Percentiles rank a stretch among this genome's conserved stretches.
Evolutionary conservation across 2,329 filamentous ascomycete genomes (phyloP).

Genomic region (Sarocladiaceae sp.): DNA sequence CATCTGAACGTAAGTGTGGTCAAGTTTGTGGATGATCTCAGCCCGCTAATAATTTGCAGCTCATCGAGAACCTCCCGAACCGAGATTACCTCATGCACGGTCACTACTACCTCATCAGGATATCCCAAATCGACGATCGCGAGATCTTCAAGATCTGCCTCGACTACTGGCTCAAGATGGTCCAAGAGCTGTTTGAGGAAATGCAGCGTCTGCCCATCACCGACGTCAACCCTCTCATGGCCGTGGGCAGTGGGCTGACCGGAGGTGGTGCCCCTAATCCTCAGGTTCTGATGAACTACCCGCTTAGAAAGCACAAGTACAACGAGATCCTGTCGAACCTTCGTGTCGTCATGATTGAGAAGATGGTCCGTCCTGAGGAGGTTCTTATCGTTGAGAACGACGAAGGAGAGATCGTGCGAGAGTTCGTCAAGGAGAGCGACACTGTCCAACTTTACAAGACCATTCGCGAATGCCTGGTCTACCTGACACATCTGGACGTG

Average conservation of each 20-base stretch:
- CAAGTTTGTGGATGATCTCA: neutral
- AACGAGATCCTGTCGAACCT: constrained; percentile 90
- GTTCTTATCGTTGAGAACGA: constrained; percentile 99
- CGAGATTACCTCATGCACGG: constrained; percentile 91
- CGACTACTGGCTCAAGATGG: constrained; percentile 98
- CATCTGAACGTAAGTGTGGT: constrained; percentile 67
- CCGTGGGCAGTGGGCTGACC: constrained; percentile 62
- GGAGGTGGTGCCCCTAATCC: constrained; percentile 85
- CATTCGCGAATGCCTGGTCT: constrained; percentile 93
- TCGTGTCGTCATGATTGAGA: constrained; percentile 97
- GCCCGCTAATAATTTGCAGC: constrained; percentile 36
- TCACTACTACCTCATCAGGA: constrained; percentile 96
- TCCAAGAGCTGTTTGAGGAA: constrained; percentile 97
- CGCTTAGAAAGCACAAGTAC: constrained; percentile 97
- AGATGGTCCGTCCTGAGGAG: constrained; percentile 98
- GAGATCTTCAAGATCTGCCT: constrained; percentile 99
- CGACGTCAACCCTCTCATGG: constrained; percentile 85
- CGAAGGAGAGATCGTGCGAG: constrained; percentile 96
- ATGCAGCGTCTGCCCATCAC: constrained; percentile 95
- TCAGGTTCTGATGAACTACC: constrained; percentile 79
- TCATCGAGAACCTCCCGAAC: constrained; percentile 95
- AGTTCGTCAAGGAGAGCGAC: constrained; percentile 99
- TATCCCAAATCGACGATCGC: constrained; percentile 96
- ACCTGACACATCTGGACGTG: constrained; percentile 94
- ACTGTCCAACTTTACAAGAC: constrained; percentile 99